Base-by-base conservation (phyloP, 306 rosid species). In the Castanospermum australe region DNA sequence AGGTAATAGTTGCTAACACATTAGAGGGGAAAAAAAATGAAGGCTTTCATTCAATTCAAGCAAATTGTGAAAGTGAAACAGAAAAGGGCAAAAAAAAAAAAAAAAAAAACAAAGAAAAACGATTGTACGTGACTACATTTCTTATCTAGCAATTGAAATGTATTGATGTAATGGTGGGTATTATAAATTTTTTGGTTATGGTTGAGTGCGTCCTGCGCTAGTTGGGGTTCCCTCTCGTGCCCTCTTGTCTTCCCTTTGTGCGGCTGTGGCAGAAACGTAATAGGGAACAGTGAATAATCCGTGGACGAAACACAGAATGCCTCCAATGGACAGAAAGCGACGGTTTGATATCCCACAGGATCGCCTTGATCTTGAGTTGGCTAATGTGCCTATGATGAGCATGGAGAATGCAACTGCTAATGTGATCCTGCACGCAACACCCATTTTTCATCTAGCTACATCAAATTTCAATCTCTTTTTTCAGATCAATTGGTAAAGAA, bases 301-400 rank as follows among this genome's bases (percentile, higher is more conserved):
- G 18, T 95, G 98, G 33, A 93, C 30, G 85, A 90, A 93, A 59
- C 98, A 95, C 42, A 91, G 4, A 65, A 95, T 88, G 48, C 97
- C 99, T 42, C 99, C 96, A 0, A 90, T 84, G 2, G 84, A 82
- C 25, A 95, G 76, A 47, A 88, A 71, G 0, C 78, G 86, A 69
- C 55, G 90, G 79, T 85, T 83, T 0, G 89, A 84, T 2, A 93
- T 42, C 0, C 78, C 87, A 42, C 99, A 93, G 0, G 81, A 77
- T 71, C 78, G 82, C 78, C 89, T 90, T 5, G 95, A 86, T 55
- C 64, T 90, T 41, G 90, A 82, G 81, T 95, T 95, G 0, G 88
- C 77, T 56, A 89, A 15, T 38, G 96, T 70, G 5, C 98, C 94
- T 1, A 88, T 70, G 2, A 95, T 84, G 3, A 95, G 83, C 92